Evolutionary conservation across 2,329 filamentous ascomycete genomes (phyloP), one percentile per base, ranked within the genome.

Genomic region (Scytalidium sp.): DNA sequence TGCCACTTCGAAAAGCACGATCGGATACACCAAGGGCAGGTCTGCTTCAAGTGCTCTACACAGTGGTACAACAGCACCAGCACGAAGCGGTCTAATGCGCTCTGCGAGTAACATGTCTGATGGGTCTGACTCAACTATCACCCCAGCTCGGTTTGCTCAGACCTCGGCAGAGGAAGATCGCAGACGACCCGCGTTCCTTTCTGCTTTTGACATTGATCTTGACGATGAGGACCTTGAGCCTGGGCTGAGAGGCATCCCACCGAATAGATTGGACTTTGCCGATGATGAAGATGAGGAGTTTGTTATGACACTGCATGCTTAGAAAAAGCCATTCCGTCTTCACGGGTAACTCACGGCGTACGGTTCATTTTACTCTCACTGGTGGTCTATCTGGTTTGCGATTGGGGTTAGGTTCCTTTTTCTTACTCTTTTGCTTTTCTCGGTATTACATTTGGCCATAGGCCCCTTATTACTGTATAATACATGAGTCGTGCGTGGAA

Each of bases 11-110:
- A 83, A 85, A 55, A 92, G 83, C 49, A 96, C 91, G 0, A 78
- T 96, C 40, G 92, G 92, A 15, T 96, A 96, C 65, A 88, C 81
- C 49, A 90, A 87, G 66, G 91, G 92, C 27, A 81, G 89, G 27
- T 71, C 73, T 10, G 71, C 76, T 2, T 75, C 75, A 19, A 67
- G 67, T 7, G 65, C 64, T 21, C 55, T 75, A 4, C 62, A 57
- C 15, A 55, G 51, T 11, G 44, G 41, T 45, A 36, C 23, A 47
- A 25, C 49, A 49, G 45, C 50, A 20, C 47, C 51, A 40, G 47
- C 60, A 47, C 46, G 54, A 20, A 49, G 47, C 44, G 54, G 49
- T 56, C 53, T 56, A 50, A 54, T 51, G 17, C 50, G 61, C 51
- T 25, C 52, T 64, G 41, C 56, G 15, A 64, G 62, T 51, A 68